Base-by-base conservation (phyloP, 441 rosid genomes). In the Syzygium malaccense region DNA sequence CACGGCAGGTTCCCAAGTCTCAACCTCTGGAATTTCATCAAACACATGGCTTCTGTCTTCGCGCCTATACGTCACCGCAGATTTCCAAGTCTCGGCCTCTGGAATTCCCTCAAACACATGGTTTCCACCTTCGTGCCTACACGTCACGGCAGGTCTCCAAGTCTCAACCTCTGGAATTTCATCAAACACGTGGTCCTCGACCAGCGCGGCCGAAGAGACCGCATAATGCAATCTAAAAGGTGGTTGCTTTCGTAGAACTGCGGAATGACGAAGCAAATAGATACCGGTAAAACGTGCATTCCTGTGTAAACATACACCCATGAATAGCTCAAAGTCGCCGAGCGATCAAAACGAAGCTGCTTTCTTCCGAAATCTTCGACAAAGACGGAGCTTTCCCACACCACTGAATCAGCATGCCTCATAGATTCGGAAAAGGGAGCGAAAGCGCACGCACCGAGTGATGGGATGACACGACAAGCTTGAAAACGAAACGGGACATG, bases 181-280 rank as follows among this genome's bases (percentile, higher is more conserved):
- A 89, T 91, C 91, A 86, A 91, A 88, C 85, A 79, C 86, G 37
- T 55, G 66, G 88, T 92, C 93, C 78, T 93, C 93, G 85, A 89
- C 87, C 62, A 89, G 51, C 85, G 91, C 71, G 30, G 93, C 93
- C 41, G 93, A 91, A 53, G 92, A 68, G 84, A 91, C 91, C 45
- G 90, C 88, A 87, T 64, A 88, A 86, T 68, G 87, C 26, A 80
- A 87, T 49, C 89, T 87, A 80, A 91, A 89, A 87, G 49, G 51
- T 49, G 86, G 89, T 11, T 30, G 90, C 89, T 88, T 66, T 48
- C 23, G 55, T 18, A 33, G 79, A 32, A 66, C 14, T 87, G 87
- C 87, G 7, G 88, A 26, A 53, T 85, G 58, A 28, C 75, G 86
- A 85, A 87, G 86, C 86, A 91, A 89, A 88, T 85, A 41, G n/a